phyloP scores from a whole-genome alignment of 495 filamentous ascomycete genomes.

The Neohortaea acidophila region DNA sequence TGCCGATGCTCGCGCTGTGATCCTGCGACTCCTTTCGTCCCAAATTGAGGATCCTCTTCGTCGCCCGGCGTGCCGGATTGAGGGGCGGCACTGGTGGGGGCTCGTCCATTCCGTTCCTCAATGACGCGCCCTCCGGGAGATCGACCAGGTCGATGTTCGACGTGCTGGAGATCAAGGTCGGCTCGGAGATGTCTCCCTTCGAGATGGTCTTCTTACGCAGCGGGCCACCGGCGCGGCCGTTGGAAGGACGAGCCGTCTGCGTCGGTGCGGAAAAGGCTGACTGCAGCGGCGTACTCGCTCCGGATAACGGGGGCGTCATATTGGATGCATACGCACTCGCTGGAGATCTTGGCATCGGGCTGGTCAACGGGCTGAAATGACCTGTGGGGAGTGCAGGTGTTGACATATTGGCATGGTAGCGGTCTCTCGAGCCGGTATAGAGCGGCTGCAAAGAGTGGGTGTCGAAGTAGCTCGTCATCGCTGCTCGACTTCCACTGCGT shows the following conservation, averaged over 20 bases:
- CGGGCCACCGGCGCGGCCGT: conserved; percentile 16
- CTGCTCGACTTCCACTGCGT: conserved; percentile 10
- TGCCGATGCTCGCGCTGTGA: conserved; percentile 1
- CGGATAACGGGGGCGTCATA: conserved; percentile 16
- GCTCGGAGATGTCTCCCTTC: conserved; percentile 70
- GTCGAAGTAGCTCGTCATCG: conserved; percentile 23
- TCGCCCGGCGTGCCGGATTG: conserved; percentile 23
- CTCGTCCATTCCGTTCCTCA: conserved; percentile 26
- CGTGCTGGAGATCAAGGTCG: conserved; percentile 62
- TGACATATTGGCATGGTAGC: conserved; percentile 6
- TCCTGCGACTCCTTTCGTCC: conserved; percentile 3
- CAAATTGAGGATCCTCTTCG: conserved; percentile 10
- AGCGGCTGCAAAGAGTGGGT: conserved; percentile 20
- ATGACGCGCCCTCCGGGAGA: conserved; percentile 26
- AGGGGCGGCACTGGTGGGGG: conserved; percentile 25
- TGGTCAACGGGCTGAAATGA: too few species aligned
- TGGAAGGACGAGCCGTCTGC: conserved; percentile 20
- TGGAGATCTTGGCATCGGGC: too few species aligned
- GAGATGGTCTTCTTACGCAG: conserved; percentile 48
- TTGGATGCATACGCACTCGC: conserved; percentile 1
- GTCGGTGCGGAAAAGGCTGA: conserved; percentile 8
- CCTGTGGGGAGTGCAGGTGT: too few species aligned
- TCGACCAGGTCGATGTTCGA: conserved; percentile 43
- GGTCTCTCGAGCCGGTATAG: conserved; percentile 6
- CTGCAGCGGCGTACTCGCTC: conserved; percentile 7